These are phyloP conservation scores for Ustilaginoidea virens DNA, from an alignment of 2,329 filamentous ascomycete species.

Conservation along the genomic window DNA sequence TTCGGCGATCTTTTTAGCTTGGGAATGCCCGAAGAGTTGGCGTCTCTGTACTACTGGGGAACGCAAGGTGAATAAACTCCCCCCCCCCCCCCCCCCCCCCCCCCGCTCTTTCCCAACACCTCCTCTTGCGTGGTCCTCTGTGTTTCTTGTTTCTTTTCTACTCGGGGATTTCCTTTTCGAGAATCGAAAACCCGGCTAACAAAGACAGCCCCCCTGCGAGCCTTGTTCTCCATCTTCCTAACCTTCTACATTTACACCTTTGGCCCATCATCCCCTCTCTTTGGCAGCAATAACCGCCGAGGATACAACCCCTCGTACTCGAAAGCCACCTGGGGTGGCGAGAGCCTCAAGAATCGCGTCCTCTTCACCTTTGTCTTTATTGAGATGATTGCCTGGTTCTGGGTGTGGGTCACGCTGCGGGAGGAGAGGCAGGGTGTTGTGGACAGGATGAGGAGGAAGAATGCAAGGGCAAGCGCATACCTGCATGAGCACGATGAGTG, in stretches of 20 bases:
- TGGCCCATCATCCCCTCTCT: constrained; percentile 33
- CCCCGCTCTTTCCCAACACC: neutral
- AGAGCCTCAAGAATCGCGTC: constrained; percentile 66
- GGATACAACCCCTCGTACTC: constrained; percentile 19
- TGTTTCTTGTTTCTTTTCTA: neutral
- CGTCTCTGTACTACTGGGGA: constrained; percentile 47
- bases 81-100: constrained; percentile 5
- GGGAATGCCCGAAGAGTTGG: constrained; percentile 52
- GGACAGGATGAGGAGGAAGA: constrained; percentile 18
- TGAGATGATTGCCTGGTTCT: constrained; percentile 78
- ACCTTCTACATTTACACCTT: constrained; percentile 52
- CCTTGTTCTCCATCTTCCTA: constrained; percentile 44
- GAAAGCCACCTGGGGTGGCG: constrained; percentile 32
- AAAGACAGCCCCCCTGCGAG: constrained; percentile 42
- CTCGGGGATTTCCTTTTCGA: neutral
- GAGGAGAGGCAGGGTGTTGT: constrained; percentile 41
- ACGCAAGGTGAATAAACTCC: constrained; percentile 42
- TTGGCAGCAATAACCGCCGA: constrained; percentile 13
- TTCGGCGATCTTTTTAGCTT: constrained; percentile 50
- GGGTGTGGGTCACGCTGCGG: constrained; percentile 57
- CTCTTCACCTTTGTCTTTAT: constrained; percentile 76
- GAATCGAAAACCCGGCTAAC: neutral
- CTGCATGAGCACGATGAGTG: constrained; percentile 5
- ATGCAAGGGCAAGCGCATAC: constrained; percentile 3
- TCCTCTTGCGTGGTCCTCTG: neutral